Base-by-base conservation (phyloP, 345 rosid species). In the Garcia nutans region DNA sequence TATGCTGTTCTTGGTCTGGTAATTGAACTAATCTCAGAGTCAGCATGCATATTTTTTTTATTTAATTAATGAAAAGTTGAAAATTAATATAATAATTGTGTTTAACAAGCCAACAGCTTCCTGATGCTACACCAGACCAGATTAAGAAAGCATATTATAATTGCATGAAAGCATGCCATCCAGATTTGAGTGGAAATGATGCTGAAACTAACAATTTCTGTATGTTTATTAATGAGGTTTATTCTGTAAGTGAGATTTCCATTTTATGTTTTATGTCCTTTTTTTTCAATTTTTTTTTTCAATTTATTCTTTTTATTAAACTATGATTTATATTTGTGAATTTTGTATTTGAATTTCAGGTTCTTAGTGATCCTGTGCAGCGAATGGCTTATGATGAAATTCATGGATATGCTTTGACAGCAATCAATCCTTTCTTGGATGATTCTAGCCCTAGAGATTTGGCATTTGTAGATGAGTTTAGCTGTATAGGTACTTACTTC, bases 161-260 rank as follows among this genome's bases (percentile, higher is more conserved):
- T 68, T 95, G 98, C 90, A 95, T 95, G 97, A 95, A 93, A 79
- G 88, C 90, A 61, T 95, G 99, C 6, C 99, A 95, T 89, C 98
- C 99, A 3, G 99, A 95, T 57, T 84, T 95, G 80, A 95, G 97
- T 59, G 99, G 98, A 2, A 65, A 90, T 74, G 92, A 89, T 71
- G 84, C 91, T 0, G 97, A 91, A 72, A 88, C 93, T 11, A 95
- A 90, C 2, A 95, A 95, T 74, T 95, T 95, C 87, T 95, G 99
- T 86, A 91, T 88, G 86, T 95, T 95, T 90, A 89, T 95, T 12
- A 95, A 93, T 41, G 99, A 95, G 31, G 89, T 95, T 74, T 95
- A 95, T 19, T 83, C 76, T 93, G 99, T 95, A 79, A 71, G 90
- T 82, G 37, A 33, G 37, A 33, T 33, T 33, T 33, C 37, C 37